A percentile compares a stretch with the other conserved stretches of the same genome.
Evolutionary conservation across 768 basidiomycete genomes (phyloP).

Genomic region (Podaxis sp.): DNA sequence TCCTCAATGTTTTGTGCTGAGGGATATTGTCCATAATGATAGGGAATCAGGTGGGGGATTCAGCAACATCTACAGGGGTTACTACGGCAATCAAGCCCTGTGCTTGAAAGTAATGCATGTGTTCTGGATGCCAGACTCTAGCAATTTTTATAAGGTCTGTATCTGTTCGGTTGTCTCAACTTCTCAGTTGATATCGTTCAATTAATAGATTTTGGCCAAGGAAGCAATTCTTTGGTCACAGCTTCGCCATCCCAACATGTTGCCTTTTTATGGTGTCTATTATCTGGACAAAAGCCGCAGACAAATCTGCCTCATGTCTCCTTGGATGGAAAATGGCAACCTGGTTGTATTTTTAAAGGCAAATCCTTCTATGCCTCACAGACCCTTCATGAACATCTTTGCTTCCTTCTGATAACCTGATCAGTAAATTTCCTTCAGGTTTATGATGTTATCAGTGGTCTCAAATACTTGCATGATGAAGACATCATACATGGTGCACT

Average conservation of each 20-base stretch:
- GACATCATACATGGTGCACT: constrained; percentile 17
- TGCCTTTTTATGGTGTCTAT: constrained; percentile 9
- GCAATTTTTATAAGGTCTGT: constrained; percentile 21
- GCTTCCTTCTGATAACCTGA: not conserved
- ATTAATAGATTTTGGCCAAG: not conserved
- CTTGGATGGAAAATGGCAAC: constrained; percentile 16
- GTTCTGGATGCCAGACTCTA: too few species aligned
- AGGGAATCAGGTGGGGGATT: not conserved
- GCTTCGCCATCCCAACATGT: constrained; percentile 2
- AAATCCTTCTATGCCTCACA: not conserved
- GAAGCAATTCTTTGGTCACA: constrained; percentile 7
- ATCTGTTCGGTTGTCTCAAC: constrained; percentile 2
- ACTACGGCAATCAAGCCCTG: not conserved
- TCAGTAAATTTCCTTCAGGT: not conserved
- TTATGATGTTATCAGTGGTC: constrained; percentile 13
- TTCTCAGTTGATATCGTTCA: constrained; percentile 20
- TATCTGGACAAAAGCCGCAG: not conserved
- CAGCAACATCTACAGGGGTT: not conserved
- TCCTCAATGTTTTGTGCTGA: not conserved
- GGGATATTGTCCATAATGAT: not conserved
- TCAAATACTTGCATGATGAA: constrained; percentile 14
- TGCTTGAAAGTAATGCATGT: not conserved
- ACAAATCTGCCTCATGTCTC: constrained; percentile 11
- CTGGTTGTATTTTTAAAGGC: not conserved
- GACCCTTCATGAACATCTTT: not conserved